Base-by-base conservation (phyloP, 805 yeast genomes). In the Soucietia sequanensis region DNA sequence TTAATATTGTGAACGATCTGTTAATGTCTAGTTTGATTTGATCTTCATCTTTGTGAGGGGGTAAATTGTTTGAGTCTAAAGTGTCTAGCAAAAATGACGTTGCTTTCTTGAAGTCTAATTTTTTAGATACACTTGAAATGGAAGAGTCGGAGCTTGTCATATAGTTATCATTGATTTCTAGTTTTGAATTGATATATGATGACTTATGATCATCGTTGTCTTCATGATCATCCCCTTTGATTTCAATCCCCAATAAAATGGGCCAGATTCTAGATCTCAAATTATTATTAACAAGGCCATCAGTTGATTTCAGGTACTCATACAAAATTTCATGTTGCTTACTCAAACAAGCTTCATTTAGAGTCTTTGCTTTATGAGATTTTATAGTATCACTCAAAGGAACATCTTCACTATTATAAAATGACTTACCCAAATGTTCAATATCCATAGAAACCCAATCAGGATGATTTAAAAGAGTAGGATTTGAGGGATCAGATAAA, bases 11-110 rank as follows among this genome's bases (percentile, higher is more conserved):
- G 51, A 81, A 83, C 10, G 95, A 77, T 33, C 99, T 62, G 14
- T 76, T 76, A 2, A 87, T 81, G 58, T 91, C 99, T 37, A 88
- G 71, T 32, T 65, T 57, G 2, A 89, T 88, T 58, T 91, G 99
- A 6, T 74, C 75, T 48, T 84, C 93, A 51, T 88, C 96, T 33
- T 61, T 62, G 51, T 85, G 95, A 2, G 67, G 62, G 1, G 62
- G 62, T 30, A 70, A 45, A 26, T 68, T 62, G 37, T 29, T 43
- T 37, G 26, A 53, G 33, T 44, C 39, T 38, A 54, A 41, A 27
- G 52, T 52, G 13, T 54, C 52, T 3, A 56, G 41, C 4, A 54
- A 29, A 19, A 39, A 41, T 6, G 47, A 27, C 4, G 37, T 35
- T 10, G 39, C 24, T n/a, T 23, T 22, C 17, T 27, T 32, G 20